Conservation (phyloP, 352 stramenopile species). For the Pythium insidiosum region DNA sequence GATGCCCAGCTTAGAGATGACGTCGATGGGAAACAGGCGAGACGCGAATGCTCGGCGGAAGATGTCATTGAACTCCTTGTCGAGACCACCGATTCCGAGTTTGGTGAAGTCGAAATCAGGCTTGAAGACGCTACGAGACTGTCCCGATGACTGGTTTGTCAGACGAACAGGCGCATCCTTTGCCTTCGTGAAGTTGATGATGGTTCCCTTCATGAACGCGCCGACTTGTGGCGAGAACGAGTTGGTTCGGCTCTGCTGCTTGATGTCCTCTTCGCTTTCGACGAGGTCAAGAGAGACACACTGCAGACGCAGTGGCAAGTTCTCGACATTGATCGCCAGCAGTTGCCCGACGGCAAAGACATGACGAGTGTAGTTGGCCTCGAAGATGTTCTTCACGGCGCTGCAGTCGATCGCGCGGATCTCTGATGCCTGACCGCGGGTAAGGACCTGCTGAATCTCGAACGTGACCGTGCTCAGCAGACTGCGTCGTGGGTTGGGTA, state of each 20-base stretch:
- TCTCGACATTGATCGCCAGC: constrained; percentile 53
- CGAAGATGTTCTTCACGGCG: constrained; percentile 57
- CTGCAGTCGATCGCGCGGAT: constrained; percentile 66
- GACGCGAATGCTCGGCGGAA: constrained; percentile 98
- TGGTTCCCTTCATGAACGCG: constrained; percentile 49
- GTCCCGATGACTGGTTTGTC: constrained; percentile 71
- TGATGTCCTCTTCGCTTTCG: constrained; percentile 23
- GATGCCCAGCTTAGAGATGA: constrained; percentile 97
- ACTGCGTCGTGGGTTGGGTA: constrained; percentile 22
- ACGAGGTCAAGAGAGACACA: constrained; percentile 48
- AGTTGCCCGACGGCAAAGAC: constrained; percentile 69
- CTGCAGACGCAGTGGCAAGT: constrained; percentile 58
- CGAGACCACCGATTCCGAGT: constrained; percentile 97
- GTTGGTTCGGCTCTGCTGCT: constrained; percentile 10
- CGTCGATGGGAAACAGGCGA: constrained; percentile 93
- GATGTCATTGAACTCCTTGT: constrained; percentile 99
- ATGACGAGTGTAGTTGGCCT: constrained; percentile 64
- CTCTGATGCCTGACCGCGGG: constrained; percentile 47
- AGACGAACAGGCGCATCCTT: constrained; percentile 72
- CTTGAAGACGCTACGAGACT: constrained; percentile 87
- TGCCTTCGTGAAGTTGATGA: constrained; percentile 73
- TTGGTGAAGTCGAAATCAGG: constrained; percentile 98
- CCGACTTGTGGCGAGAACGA: constrained; percentile 36
- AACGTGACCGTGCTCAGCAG: constrained; percentile 71
- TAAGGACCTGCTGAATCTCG: constrained; percentile 75